Conservation (phyloP, 1,139 yeast genomes). For the Debaryomyces coudertii region DNA sequence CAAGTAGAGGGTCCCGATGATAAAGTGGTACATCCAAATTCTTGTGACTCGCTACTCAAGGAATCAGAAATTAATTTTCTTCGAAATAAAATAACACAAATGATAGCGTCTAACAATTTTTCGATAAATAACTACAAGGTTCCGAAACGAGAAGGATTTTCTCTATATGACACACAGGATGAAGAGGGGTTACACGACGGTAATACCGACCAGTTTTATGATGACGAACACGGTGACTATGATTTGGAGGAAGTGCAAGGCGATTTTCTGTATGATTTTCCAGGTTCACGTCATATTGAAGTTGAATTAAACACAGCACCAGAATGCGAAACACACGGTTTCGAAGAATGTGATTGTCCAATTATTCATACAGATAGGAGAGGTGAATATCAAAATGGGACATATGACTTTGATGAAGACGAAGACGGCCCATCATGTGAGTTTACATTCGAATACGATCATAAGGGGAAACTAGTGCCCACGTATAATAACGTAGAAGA, state of each 20-base stretch:
- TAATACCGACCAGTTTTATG: constrained; percentile 25
- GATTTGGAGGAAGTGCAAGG: constrained; percentile 41
- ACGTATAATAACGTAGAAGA: constrained; percentile 46
- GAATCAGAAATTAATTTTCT: constrained; percentile 39
- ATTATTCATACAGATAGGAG: constrained; percentile 20
- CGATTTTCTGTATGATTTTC: constrained; percentile 29
- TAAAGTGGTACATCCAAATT: constrained; percentile 9
- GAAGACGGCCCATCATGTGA: constrained; percentile 44
- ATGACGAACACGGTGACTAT: constrained; percentile 38
- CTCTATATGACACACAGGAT: constrained; percentile 44
- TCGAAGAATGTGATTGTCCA: constrained; percentile 37
- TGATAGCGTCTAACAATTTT: constrained; percentile 20
- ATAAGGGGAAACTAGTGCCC: constrained; percentile 47
- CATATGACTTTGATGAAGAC: constrained; percentile 17
- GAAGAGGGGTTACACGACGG: constrained; percentile 45
- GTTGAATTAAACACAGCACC: constrained; percentile 42
- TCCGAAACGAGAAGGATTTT: constrained; percentile 32
- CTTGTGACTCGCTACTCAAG: constrained; percentile 24
- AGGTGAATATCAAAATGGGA: constrained; percentile 17
- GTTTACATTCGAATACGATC: constrained; percentile 49
- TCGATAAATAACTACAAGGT: constrained; percentile 4
- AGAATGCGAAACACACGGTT: constrained; percentile 37
- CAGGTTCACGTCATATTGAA: constrained; percentile 46
- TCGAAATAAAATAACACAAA: constrained; percentile 31
- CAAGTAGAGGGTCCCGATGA: too few species aligned